Percentiles rank a stretch among this genome's conserved stretches.
phyloP scores from a whole-genome alignment of 139 green algal genomes.

The Diplosphaera chodatii region DNA sequence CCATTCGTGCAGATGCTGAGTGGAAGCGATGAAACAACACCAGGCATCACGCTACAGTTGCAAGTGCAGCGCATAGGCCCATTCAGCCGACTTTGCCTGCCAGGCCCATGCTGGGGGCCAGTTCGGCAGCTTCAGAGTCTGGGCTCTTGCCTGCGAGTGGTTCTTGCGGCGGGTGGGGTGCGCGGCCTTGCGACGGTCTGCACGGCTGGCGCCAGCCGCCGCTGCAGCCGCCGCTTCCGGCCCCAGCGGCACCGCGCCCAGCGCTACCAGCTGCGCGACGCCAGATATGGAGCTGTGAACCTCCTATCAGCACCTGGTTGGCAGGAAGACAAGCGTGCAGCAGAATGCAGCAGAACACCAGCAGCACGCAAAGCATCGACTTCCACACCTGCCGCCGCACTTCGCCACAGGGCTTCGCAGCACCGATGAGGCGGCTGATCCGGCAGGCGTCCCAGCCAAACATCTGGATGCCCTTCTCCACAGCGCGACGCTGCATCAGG shows the following conservation, averaged over 20 bases:
- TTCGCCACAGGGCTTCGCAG: slow-evolving; percentile 23
- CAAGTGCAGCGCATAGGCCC: too few relatives aligned
- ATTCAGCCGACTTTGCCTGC: too few relatives aligned
- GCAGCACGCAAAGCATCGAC: too few relatives aligned
- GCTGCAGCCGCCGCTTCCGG: slow-evolving; percentile 1
- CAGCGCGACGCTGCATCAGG: background rate
- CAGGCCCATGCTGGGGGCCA: too few relatives aligned
- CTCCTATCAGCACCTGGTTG: too few relatives aligned
- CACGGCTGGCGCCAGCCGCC: background rate
- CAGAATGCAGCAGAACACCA: too few relatives aligned
- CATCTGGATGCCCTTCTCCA: slow-evolving; percentile 29
- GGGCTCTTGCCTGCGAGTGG: background rate
- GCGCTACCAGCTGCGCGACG: background rate
- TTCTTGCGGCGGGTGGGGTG: background rate
- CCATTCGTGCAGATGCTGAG: too few relatives aligned
- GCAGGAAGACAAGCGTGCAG: too few relatives aligned
- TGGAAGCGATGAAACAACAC: too few relatives aligned
- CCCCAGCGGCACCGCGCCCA: background rate
- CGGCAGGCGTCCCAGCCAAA: slow-evolving; percentile 33
- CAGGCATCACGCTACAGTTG: too few relatives aligned
- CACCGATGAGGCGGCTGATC: slow-evolving; percentile 29
- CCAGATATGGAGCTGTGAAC: too few relatives aligned
- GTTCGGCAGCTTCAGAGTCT: too few relatives aligned
- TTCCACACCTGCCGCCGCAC: slow-evolving; percentile 16
- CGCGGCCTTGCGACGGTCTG: background rate